Percentiles rank a stretch among this genome's conserved stretches.
Conservation (phyloP, 169 alveolate species). For the Miamiensis avidus region DNA sequence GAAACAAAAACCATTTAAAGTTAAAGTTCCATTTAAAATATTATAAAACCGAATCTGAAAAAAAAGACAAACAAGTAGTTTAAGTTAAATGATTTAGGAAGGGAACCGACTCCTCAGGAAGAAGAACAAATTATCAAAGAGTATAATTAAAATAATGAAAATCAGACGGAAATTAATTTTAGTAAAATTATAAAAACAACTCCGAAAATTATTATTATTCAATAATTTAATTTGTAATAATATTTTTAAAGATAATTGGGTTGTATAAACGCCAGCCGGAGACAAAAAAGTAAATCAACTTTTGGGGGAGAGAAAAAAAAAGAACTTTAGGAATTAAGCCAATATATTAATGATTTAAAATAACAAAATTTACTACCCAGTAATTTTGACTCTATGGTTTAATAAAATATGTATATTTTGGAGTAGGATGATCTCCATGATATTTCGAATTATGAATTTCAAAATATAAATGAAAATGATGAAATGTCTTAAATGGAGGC, state of each 20-base stretch:
- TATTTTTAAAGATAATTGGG: too few species aligned
- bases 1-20: neutral
- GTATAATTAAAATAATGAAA: too few species aligned
- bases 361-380: neutral
- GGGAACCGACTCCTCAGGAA: neutral
- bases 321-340: neutral
- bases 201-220: too few species aligned
- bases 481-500: neutral
- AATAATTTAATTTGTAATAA: too few species aligned
- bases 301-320: neutral
- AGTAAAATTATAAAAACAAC: neutral
- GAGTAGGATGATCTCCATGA: neutral
- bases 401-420: neutral
- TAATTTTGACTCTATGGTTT: neutral
- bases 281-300: too few species aligned
- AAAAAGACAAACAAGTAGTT: neutral
- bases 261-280: too few species aligned
- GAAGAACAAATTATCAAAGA: neutral
- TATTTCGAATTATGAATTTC: neutral
- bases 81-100: neutral
- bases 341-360: too few species aligned
- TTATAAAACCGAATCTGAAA: neutral
- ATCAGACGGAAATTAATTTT: neutral
- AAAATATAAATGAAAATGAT: neutral
- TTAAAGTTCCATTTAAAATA: too few species aligned